These are phyloP conservation scores for Globisporangium recalcitrans DNA, from an alignment of 352 stramenopile genomes.

Conservation along the genomic window DNA sequence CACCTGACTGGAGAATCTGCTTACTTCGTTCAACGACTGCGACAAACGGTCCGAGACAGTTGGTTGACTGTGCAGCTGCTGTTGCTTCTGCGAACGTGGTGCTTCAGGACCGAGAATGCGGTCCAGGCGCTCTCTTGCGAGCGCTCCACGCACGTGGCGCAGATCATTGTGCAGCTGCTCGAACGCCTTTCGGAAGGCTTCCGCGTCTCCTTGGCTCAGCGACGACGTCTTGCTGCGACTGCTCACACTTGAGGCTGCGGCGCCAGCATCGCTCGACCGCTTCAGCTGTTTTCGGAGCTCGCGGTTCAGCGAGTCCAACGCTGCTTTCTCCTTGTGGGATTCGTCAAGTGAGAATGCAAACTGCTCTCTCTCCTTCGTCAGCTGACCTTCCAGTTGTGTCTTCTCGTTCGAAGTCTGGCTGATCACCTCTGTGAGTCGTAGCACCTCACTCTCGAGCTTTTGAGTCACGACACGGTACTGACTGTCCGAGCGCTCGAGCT, in stretches of 20 bases:
- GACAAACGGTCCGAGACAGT: slow-evolving; percentile 25
- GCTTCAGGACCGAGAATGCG: slow-evolving; percentile 33
- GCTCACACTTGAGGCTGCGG: slow-evolving; percentile 18
- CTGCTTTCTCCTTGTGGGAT: slow-evolving; percentile 78
- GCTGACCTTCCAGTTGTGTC: slow-evolving; percentile 43
- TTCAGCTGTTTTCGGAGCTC: slow-evolving; percentile 81
- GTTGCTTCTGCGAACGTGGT: not conserved
- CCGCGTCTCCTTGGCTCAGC: slow-evolving; percentile 37
- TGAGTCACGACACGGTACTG: slow-evolving; percentile 74
- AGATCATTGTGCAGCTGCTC: slow-evolving; percentile 50
- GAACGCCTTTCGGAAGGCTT: slow-evolving; percentile 59
- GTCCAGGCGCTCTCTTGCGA: slow-evolving; percentile 60
- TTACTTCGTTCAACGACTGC: slow-evolving; percentile 42
- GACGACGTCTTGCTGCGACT: slow-evolving; percentile 22
- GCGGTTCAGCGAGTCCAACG: slow-evolving; percentile 61
- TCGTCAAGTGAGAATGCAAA: slow-evolving; percentile 70
- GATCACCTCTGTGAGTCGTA: slow-evolving; percentile 46
- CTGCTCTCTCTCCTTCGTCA: slow-evolving; percentile 67
- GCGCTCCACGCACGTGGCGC: slow-evolving; percentile 36
- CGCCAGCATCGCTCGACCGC: slow-evolving; percentile 44
- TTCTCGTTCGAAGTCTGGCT: slow-evolving; percentile 34
- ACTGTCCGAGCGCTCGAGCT: slow-evolving; percentile 69
- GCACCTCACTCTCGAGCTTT: slow-evolving; percentile 70
- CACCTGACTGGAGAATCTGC: slow-evolving; percentile 38
- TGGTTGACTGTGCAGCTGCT: not conserved